Percentiles rank a stretch among this genome's conserved stretches.
phyloP scores from a whole-genome alignment of 169 alveolate species.

The Babesia ovis region DNA sequence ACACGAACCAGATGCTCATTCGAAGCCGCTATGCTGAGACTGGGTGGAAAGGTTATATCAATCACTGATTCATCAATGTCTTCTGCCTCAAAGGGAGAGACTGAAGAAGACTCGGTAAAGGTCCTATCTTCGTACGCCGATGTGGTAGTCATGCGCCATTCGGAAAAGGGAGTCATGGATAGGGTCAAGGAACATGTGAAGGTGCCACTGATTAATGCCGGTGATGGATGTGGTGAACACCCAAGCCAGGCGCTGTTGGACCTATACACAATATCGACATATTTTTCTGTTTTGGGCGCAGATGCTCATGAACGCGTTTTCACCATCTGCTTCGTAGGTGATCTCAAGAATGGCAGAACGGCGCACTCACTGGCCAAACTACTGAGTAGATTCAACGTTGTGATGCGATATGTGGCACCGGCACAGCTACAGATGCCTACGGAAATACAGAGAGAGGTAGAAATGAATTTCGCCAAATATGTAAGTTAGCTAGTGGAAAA shows the following conservation, averaged over 20 bases:
- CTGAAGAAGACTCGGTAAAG: slow-evolving; percentile 78
- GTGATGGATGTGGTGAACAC: slow-evolving; percentile 85
- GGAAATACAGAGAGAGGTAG: slow-evolving; percentile 66
- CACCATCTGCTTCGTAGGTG: slow-evolving; percentile 80
- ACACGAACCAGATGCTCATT: slow-evolving; percentile 87
- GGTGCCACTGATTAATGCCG: slow-evolving; percentile 82
- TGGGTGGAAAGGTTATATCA: slow-evolving; percentile 77
- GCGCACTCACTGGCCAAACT: slow-evolving; percentile 80
- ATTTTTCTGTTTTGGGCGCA: slow-evolving; percentile 65
- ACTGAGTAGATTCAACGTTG: slow-evolving; percentile 76
- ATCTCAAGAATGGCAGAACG: slow-evolving; percentile 81
- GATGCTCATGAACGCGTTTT: slow-evolving; percentile 34
- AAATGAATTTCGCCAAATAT: slow-evolving; percentile 62
- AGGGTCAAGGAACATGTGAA: slow-evolving; percentile 33
- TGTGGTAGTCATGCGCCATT: slow-evolving; percentile 74
- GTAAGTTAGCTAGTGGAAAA: slow-evolving; percentile 20
- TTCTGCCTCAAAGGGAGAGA: slow-evolving; percentile 79
- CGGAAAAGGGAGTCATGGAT: slow-evolving; percentile 49
- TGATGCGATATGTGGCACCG: slow-evolving; percentile 70
- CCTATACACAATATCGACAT: slow-evolving; percentile 75
- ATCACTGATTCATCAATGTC: slow-evolving; percentile 69
- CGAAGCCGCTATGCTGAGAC: slow-evolving; percentile 80
- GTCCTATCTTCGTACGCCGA: slow-evolving; percentile 77
- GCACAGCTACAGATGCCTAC: slow-evolving; percentile 75
- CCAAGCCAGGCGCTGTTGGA: slow-evolving; percentile 85